These are phyloP conservation scores for Cryphonectria parasitica DNA, from an alignment of 2,329 filamentous ascomycete genomes.

Conservation along the genomic window DNA sequence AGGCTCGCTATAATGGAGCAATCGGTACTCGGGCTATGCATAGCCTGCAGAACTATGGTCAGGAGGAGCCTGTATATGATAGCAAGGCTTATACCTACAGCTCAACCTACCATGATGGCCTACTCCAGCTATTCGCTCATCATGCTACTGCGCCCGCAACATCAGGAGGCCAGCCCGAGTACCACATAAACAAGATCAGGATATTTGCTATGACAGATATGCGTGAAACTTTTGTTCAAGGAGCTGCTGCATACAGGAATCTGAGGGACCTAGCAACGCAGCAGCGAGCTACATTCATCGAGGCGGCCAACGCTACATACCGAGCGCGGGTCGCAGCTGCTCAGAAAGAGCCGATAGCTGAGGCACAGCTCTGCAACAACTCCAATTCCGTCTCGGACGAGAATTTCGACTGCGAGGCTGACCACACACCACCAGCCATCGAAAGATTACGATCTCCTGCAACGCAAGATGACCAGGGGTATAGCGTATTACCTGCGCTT, in stretches of 20 bases:
- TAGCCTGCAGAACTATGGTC: too few relatives aligned
- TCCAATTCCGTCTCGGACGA: background rate
- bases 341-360: too few relatives aligned
- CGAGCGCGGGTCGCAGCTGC: background rate
- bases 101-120: constrained; percentile 43
- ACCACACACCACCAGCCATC: background rate
- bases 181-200: constrained; percentile 47
- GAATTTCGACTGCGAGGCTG: background rate
- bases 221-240: constrained; percentile 37
- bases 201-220: constrained; percentile 36
- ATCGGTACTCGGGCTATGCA: too few relatives aligned
- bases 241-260: too few relatives aligned
- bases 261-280: too few relatives aligned
- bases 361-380: too few relatives aligned
- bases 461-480: too few relatives aligned
- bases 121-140: constrained; percentile 44
- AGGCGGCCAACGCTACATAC: constrained; percentile 35
- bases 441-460: too few relatives aligned
- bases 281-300: constrained; percentile 43
- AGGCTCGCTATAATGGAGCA: too few relatives aligned
- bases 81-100: constrained; percentile 45
- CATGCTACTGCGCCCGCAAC: constrained; percentile 40
- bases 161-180: constrained; percentile 40
- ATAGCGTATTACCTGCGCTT: too few relatives aligned
- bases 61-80: constrained; percentile 42